Base-by-base conservation (phyloP, 2,329 filamentous ascomycete genomes). In the Fusarium odoratissimum region DNA sequence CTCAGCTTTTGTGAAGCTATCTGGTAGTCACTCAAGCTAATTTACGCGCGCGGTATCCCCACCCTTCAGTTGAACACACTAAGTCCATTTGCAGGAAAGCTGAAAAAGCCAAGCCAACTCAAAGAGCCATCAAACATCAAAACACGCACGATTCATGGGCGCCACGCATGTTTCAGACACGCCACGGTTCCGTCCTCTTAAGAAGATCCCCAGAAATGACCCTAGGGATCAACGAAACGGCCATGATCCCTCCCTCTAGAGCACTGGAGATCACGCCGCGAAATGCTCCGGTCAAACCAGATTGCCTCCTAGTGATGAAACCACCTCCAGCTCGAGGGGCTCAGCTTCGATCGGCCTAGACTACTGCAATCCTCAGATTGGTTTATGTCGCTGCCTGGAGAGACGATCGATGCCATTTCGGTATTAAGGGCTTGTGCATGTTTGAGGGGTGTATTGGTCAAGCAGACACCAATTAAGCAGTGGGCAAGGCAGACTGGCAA, bases 1-100 rank as follows among this genome's bases (percentile, higher is more conserved):
- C 45, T 51, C 44, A 30, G 51, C 23, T 51, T 35, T 46, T 28
- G 40, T 51, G 33, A 55, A 68, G 37, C 40, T 51, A 41, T 60
- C 28, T 37, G n/a, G 60, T 31, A 35, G 30, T 49, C 38, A 51
- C 38, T 17, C 31, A 30, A 44, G 38, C 46, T 69, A 63, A 69
- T 46, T 57, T 71, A 74, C 71, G 67, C 71, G 71, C 71, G 67
- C 71, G 71, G 71, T 41, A 74, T 67, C 71, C 35, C 71, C 71
- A 69, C 71, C 38, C 23, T 61, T 56, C 37, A 61, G 49, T 68
- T 60, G 44, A 61, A 37, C 42, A 61, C 30, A 61, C 40, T 48
- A 64, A 42, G n/a, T 61, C 28, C 41, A 37, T 19, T 64, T 59
- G 52, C 33, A 56, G 59, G 52, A 55, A 62, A 64, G 67, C 67